Evolutionary conservation across 1,139 yeast species (phyloP).

Genomic region (Diutina rugosa): DNA sequence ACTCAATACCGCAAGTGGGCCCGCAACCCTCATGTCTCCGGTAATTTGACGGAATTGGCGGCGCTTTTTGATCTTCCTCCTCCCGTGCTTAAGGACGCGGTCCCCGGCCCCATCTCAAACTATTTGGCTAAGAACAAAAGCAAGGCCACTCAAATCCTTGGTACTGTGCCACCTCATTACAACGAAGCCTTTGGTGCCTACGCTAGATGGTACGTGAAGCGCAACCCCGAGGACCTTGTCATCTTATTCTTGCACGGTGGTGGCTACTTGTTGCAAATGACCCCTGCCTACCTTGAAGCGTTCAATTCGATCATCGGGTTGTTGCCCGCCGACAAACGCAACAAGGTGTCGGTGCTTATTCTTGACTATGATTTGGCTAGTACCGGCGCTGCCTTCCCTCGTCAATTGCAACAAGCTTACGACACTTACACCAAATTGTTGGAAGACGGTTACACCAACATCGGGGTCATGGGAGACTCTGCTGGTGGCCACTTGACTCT

Average conservation of each 20-base stretch:
- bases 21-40: background rate
- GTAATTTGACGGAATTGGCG: background rate
- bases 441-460: conserved; percentile 14
- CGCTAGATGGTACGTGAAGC: background rate
- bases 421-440: conserved; percentile 16
- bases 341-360: conserved; percentile 17
- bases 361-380: conserved; percentile 28
- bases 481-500: conserved; percentile 9
- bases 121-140: background rate
- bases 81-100: background rate
- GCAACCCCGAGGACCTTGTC: conserved; percentile 19
- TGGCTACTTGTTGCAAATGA: conserved; percentile 25
- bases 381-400: conserved; percentile 19
- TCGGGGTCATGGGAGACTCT: conserved; percentile 13
- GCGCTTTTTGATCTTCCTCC: background rate
- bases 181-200: background rate
- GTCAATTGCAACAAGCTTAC: conserved; percentile 22
- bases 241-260: conserved; percentile 31
- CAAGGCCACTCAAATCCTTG: background rate
- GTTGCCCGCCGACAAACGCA: conserved; percentile 16
- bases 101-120: background rate
- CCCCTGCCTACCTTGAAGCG: conserved; percentile 20
- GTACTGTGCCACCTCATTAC: background rate
- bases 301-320: conserved; percentile 17
- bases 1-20: background rate